Conservation (phyloP, 257 asterid species). For the Perilla frutescens region DNA sequence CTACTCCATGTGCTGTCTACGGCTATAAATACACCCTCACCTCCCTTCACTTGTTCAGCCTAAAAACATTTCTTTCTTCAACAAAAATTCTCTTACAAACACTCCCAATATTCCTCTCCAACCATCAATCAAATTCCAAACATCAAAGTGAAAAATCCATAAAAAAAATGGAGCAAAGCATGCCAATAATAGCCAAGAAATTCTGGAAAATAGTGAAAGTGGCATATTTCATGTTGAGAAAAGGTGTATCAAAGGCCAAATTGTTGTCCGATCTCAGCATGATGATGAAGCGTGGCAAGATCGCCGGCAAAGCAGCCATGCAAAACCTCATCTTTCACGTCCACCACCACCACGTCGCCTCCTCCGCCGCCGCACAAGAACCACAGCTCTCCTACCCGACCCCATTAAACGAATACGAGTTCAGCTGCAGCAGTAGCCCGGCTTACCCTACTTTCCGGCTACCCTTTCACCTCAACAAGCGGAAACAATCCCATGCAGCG, state of each 20-base stretch:
- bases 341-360: slow-evolving; percentile 40
- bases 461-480: slow-evolving; percentile 61
- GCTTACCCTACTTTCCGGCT: slow-evolving; percentile 49
- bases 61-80: slow-evolving; percentile 30
- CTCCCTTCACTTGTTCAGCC: slow-evolving; percentile 26
- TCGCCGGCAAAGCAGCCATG: slow-evolving; percentile 73
- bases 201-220: slow-evolving; percentile 64
- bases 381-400: slow-evolving; percentile 31
- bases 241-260: slow-evolving; percentile 71
- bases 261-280: slow-evolving; percentile 60
- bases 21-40: slow-evolving; percentile 47
- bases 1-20: slow-evolving; percentile 18
- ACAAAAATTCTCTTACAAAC: neutral
- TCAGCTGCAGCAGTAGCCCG: slow-evolving; percentile 70
- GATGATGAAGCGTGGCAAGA: slow-evolving; percentile 72
- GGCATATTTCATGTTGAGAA: slow-evolving; percentile 65
- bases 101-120: slow-evolving; percentile 9
- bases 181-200: slow-evolving; percentile 70
- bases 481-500: slow-evolving; percentile 36
- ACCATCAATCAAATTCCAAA: slow-evolving; percentile 10
- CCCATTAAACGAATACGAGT: slow-evolving; percentile 59
- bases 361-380: slow-evolving; percentile 35
- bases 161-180: slow-evolving; percentile 69
- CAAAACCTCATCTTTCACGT: slow-evolving; percentile 75
- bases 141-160: neutral